Conservation (phyloP, 352 stramenopile species). For the Globisporangium nodosum region DNA sequence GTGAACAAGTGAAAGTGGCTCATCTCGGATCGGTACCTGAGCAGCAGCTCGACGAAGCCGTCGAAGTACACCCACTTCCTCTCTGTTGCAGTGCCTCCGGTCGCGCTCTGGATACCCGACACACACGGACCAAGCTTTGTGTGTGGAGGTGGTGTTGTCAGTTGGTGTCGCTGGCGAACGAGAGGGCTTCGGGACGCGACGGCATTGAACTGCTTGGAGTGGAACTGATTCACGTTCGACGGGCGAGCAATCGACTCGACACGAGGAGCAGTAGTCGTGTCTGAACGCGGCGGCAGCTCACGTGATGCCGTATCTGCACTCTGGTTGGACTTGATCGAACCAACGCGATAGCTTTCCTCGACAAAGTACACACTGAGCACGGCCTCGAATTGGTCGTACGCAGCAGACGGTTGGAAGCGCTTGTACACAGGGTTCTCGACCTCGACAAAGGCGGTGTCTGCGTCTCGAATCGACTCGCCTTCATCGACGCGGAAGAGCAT, state of each 20-base stretch:
- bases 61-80: slow-evolving; percentile 49
- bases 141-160: not conserved
- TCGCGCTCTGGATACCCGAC: not conserved
- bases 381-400: slow-evolving; percentile 42
- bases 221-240: slow-evolving; percentile 59
- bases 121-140: not conserved
- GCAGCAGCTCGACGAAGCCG: slow-evolving; percentile 49
- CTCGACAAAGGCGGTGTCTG: slow-evolving; percentile 39
- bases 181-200: slow-evolving; percentile 42
- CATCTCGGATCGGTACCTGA: slow-evolving; percentile 57
- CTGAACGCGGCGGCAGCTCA: not conserved
- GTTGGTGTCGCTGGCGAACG: slow-evolving; percentile 21
- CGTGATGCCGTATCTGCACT: not conserved
- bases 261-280: not conserved
- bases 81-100: not conserved
- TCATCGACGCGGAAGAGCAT: slow-evolving; percentile 48
- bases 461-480: slow-evolving; percentile 26
- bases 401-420: slow-evolving; percentile 42
- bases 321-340: not conserved
- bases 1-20: slow-evolving; percentile 60
- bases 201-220: slow-evolving; percentile 43
- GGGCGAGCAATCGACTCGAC: slow-evolving; percentile 22
- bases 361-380: slow-evolving; percentile 39
- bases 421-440: slow-evolving; percentile 49
- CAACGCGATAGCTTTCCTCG: not conserved